These are phyloP conservation scores for Ophiostoma perfectum DNA, from an alignment of 2,329 filamentous ascomycete species.

Conservation along the genomic window DNA sequence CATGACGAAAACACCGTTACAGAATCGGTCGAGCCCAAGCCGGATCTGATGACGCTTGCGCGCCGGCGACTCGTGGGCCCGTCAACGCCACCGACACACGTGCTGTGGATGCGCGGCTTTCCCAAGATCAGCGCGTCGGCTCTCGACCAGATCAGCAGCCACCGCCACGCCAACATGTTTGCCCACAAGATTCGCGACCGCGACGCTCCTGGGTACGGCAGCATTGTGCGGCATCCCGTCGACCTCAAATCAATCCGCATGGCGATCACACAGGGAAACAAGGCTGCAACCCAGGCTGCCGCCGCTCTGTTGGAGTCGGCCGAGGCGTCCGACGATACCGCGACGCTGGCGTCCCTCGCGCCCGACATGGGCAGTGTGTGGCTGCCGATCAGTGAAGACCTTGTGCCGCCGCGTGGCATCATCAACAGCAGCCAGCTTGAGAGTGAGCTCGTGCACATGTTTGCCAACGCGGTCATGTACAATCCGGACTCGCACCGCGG, in stretches of 20 bases:
- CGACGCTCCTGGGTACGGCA: slow-evolving; percentile 69
- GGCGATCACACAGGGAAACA: slow-evolving; percentile 67
- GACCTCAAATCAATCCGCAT: slow-evolving; percentile 73
- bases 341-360: background rate
- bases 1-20: background rate
- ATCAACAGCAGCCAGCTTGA: slow-evolving; percentile 91
- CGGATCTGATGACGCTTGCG: slow-evolving; percentile 25
- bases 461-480: slow-evolving; percentile 98
- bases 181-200: slow-evolving; percentile 67
- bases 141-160: slow-evolving; percentile 69
- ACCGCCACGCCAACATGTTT: slow-evolving; percentile 75
- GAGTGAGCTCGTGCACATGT: slow-evolving; percentile 91
- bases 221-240: slow-evolving; percentile 67
- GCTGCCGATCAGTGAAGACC: slow-evolving; percentile 66
- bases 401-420: slow-evolving; percentile 80
- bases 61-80: slow-evolving; percentile 31
- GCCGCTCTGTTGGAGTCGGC: slow-evolving; percentile 56
- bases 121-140: slow-evolving; percentile 66
- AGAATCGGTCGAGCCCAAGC: slow-evolving; percentile 15
- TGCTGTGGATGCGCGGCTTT: slow-evolving; percentile 71
- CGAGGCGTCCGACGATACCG: slow-evolving; percentile 30
- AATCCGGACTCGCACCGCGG: slow-evolving; percentile 76
- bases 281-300: slow-evolving; percentile 57
- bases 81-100: slow-evolving; percentile 56
- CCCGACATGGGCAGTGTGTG: slow-evolving; percentile 49